Base-by-base conservation (phyloP, 805 yeast species). In the Kazachstania bromeliacearum region DNA sequence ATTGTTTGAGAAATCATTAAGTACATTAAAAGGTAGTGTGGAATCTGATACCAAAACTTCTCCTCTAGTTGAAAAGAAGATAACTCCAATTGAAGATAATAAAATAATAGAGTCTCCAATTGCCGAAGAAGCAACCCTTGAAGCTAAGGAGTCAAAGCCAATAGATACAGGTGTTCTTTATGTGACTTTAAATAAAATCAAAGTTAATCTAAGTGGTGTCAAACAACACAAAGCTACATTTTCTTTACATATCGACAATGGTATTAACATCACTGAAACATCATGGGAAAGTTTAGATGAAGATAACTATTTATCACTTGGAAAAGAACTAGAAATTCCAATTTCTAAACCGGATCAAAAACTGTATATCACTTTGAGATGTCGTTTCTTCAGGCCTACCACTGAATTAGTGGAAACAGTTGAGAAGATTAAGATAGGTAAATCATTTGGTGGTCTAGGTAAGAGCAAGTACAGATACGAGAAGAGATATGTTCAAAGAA, bases 231-330 rank as follows among this genome's bases (percentile, higher is more conserved):
- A 69, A 14, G 77, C 74, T 1, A 63, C 66, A 37, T 69, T 74
- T 51, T 66, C 70, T 35, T 45, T 77, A 14, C 70, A 75, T 4
- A 50, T 64, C 35, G 96, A 87, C 54, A 87, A 87, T 53, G 94
- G 95, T 5, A 74, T 76, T 26, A 94, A 87, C 52, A 72, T 84
- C 40, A 71, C 84, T 33, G 71, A 77, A 25, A 85, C 95, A 0
- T 71, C 77, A 7, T 66, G 70, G 56, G 45, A 57, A 31, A 43
- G 48, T 0, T 37, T 70, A 17, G 37, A 47, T n/a, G 47, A 48
- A 3, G 47, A 46, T 7, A 50, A 53, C 19, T 44, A 45, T 16
- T 55, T 64, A 5, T 40, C 60, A 8, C 60, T 84, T 35, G 70
- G 70, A 33, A 85, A 82, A 50, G 96, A 88, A 51, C 85, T 85